Conservation (phyloP, 768 basidiomycete species). For the Serendipita sp. region DNA sequence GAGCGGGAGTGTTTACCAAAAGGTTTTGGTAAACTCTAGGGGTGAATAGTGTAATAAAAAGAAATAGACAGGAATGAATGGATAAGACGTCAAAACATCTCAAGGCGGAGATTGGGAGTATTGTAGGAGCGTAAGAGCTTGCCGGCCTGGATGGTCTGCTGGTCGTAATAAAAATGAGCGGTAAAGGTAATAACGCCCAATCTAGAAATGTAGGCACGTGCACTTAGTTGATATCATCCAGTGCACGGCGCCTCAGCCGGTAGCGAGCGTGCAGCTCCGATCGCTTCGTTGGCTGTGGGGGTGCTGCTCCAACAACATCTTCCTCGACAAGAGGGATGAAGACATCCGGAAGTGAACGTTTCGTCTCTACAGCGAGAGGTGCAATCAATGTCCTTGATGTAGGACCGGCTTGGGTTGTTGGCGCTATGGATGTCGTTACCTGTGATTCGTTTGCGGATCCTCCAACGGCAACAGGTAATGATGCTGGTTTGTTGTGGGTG, state of each 20-base stretch:
- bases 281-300: no score
- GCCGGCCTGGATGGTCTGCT: no score
- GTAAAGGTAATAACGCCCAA: no score
- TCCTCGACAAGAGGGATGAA: no score
- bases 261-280: no score
- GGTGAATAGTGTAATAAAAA: background rate
- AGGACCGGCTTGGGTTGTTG: conserved; percentile 9
- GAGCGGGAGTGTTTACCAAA: background rate
- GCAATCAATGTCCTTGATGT: background rate
- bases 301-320: no score
- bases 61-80: background rate
- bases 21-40: background rate
- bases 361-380: background rate
- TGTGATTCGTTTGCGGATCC: conserved; percentile 36
- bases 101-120: no score
- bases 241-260: no score
- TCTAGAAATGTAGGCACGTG: no score
- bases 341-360: background rate
- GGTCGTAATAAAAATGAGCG: no score
- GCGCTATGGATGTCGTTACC: conserved; percentile 10
- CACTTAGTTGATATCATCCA: no score
- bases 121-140: no score
- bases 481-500: conserved; percentile 32
- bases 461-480: conserved; percentile 48
- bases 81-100: conserved; percentile 7